Conservation (phyloP, 1,139 yeast genomes). For the Geotrichum bryndzae region DNA sequence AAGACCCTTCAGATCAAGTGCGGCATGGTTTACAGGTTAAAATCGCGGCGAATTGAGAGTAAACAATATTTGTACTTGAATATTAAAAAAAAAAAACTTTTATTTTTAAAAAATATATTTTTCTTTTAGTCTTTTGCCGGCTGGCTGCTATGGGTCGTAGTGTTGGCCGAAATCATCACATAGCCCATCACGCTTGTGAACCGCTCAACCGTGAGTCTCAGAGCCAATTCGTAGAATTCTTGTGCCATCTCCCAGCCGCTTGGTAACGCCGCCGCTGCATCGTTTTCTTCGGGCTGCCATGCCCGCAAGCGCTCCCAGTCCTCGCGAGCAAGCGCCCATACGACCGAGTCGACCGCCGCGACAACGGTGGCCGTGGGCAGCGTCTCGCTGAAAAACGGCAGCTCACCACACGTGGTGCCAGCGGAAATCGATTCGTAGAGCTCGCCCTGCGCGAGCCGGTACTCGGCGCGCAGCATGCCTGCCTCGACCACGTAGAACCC, state of each 20-base stretch:
- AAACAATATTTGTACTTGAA: no score
- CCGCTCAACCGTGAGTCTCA: conserved; percentile 64
- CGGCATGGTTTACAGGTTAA: no score
- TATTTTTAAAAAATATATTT: no score
- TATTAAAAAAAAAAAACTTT: no score
- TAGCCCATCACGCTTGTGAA: conserved; percentile 43
- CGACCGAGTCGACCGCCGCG: conserved; percentile 51
- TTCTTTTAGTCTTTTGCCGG: no score
- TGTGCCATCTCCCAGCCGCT: conserved; percentile 51
- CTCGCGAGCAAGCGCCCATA: conserved; percentile 62
- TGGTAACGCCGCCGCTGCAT: not conserved
- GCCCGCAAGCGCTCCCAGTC: conserved; percentile 41
- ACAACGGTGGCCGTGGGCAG: conserved; percentile 36
- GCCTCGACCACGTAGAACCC: conserved; percentile 64
- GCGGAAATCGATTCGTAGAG: conserved; percentile 76
- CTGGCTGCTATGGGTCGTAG: no score
- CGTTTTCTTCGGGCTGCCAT: conserved; percentile 35
- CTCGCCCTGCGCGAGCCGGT: conserved; percentile 48
- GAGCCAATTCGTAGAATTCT: conserved; percentile 61
- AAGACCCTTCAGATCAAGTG: no score
- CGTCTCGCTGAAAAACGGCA: conserved; percentile 46
- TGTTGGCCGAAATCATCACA: conserved; percentile 27
- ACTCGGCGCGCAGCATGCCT: conserved; percentile 65
- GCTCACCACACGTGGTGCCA: conserved; percentile 84
- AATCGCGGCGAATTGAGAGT: no score